Conservation (phyloP, 1,284 basidiomycete genomes). For the Somion occarium region DNA sequence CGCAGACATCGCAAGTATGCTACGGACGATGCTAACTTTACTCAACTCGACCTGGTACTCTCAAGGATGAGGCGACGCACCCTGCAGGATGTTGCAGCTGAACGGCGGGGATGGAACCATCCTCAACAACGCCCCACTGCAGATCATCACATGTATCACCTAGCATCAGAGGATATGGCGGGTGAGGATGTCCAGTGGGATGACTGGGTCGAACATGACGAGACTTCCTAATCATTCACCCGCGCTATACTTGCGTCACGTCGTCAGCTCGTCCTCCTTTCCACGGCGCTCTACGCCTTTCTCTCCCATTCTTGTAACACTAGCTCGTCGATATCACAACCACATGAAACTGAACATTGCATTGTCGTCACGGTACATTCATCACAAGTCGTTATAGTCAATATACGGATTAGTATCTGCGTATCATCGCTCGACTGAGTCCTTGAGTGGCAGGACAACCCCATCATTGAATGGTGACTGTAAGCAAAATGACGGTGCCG, state of each 20-base stretch:
- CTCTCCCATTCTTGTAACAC: neutral
- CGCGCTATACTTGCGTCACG: neutral
- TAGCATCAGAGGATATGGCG: constrained; percentile 3
- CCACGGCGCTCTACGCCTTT: neutral
- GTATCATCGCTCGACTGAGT: neutral
- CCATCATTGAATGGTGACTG: constrained; percentile 34
- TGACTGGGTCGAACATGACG: constrained; percentile 24
- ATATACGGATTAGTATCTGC: neutral
- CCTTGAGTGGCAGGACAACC: neutral
- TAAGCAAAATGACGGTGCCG: constrained; percentile 41
- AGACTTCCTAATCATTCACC: neutral
- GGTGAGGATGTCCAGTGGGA: constrained; percentile 26
- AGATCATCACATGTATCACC: too few relatives aligned
- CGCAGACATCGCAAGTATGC: constrained; percentile 88
- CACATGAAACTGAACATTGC: neutral
- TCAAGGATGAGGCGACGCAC: constrained; percentile 67
- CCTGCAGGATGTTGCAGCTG: constrained; percentile 35
- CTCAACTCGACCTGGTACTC: constrained; percentile 78
- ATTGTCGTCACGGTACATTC: neutral
- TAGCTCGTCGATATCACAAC: too few relatives aligned
- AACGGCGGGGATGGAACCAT: constrained; percentile 12
- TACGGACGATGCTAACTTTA: constrained; percentile 75
- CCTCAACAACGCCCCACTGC: neutral
- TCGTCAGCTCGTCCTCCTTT: neutral
- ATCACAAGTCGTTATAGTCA: neutral